These are phyloP conservation scores for Tulasnella sp. DNA, from an alignment of 768 basidiomycete genomes.

Conservation along the genomic window DNA sequence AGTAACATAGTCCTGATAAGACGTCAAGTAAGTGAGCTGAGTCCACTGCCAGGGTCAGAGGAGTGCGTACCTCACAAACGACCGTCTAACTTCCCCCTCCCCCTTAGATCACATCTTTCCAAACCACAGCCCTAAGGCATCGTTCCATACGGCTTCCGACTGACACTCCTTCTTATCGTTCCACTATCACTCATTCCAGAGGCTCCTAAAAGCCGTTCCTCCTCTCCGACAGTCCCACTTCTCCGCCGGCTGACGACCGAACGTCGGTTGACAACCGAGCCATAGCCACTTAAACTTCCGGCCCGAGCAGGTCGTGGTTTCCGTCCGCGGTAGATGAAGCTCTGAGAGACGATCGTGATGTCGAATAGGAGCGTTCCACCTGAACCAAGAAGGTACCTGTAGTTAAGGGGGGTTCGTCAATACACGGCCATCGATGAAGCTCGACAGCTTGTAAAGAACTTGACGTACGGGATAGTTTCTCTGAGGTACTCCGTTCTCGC, in stretches of 20 bases:
- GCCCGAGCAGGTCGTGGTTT: conserved; percentile 7
- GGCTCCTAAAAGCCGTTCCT: conserved; percentile 16
- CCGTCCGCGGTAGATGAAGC: conserved; percentile 65
- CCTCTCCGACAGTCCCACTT: conserved; percentile 13
- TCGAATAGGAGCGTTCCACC: conserved; percentile 94
- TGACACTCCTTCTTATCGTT: not conserved
- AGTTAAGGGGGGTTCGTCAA: not conserved
- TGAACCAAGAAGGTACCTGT: conserved; percentile 87
- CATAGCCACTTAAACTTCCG: not conserved
- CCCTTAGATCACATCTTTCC: not conserved
- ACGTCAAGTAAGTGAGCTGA: not conserved
- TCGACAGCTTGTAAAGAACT: not conserved
- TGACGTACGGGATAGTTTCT: conserved; percentile 82
- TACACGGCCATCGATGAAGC: not conserved
- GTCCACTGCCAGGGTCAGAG: not conserved
- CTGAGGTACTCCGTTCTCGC: conserved; percentile 67
- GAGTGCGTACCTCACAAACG: not conserved
- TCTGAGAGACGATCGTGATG: conserved; percentile 85
- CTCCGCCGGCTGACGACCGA: conserved; percentile 5
- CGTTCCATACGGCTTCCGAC: conserved; percentile 13
- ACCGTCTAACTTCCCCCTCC: not conserved
- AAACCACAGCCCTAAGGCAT: not conserved
- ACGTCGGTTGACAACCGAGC: not conserved
- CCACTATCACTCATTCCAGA: not conserved
- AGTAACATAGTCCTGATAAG: not conserved